These are phyloP conservation scores for Cladosporium halotolerans DNA, from an alignment of 2,329 filamentous ascomycete genomes.

Conservation along the genomic window DNA sequence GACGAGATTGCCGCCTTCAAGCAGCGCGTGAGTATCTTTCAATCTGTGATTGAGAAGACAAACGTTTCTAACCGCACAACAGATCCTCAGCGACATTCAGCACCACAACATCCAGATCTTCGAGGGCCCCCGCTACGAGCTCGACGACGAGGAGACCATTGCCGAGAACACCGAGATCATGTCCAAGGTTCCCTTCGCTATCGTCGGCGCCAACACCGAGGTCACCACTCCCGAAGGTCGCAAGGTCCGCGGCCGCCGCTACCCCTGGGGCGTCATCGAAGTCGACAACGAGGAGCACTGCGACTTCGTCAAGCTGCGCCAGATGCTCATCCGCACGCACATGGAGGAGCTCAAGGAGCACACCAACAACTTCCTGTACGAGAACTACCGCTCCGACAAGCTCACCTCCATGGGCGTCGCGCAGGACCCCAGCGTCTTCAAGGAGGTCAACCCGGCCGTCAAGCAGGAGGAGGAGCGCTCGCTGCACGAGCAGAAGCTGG, in stretches of 20 bases:
- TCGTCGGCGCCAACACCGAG: conserved; percentile 94
- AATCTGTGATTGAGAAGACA: too few relatives aligned
- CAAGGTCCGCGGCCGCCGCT: conserved; percentile 90
- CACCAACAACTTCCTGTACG: conserved; percentile 97
- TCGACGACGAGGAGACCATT: conserved; percentile 98
- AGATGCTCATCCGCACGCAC: conserved; percentile 99
- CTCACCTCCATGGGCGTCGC: conserved; percentile 97
- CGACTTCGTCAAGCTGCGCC: conserved; percentile 98
- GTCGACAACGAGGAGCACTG: conserved; percentile 99
- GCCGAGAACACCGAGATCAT: conserved; percentile 99
- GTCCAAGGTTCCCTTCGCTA: conserved; percentile 98
- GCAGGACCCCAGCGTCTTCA: conserved; percentile 98
- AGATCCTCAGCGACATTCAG: conserved; percentile 97
- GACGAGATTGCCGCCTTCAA: conserved; percentile 95
- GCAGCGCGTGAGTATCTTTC: conserved; percentile 68
- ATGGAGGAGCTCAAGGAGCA: conserved; percentile 99
- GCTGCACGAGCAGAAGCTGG: conserved; percentile 97
- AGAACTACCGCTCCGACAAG: conserved; percentile 99
- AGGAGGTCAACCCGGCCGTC: conserved; percentile 99
- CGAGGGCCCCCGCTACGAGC: conserved; percentile 94
- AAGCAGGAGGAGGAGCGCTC: conserved; percentile 99
- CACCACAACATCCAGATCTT: conserved; percentile 98
- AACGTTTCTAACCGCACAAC: neutral
- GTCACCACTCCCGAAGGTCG: conserved; percentile 86
- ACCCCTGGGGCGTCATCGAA: conserved; percentile 98